These are phyloP conservation scores for Fraxinus nigra DNA, from an alignment of 305 asterid genomes.

Conservation along the genomic window DNA sequence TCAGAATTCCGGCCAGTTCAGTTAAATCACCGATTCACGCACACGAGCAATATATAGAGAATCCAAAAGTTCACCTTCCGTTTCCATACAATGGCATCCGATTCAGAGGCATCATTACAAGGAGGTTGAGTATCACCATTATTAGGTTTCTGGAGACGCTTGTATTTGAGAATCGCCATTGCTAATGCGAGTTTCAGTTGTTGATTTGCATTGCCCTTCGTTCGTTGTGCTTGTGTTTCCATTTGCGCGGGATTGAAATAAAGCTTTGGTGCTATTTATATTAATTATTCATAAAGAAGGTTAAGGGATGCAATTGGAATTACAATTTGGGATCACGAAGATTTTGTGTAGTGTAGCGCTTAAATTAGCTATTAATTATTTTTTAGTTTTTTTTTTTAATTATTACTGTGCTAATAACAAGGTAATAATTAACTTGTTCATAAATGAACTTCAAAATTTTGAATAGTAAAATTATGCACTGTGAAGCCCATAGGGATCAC, in stretches of 20 bases:
- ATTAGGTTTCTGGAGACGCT: conserved; percentile 41
- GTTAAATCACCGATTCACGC: not conserved
- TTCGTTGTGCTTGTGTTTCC: conserved; percentile 23
- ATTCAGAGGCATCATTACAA: conserved; percentile 21
- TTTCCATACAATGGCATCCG: conserved; percentile 71
- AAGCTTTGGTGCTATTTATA: not conserved
- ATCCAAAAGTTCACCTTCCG: conserved; percentile 41
- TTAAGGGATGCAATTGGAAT: not conserved
- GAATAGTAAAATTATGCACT: not conserved
- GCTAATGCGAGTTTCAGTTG: conserved; percentile 64
- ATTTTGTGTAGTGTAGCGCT: not conserved
- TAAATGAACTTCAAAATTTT: not conserved
- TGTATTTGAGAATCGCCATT: conserved; percentile 54
- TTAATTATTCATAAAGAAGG: not conserved
- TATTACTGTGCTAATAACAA: not conserved
- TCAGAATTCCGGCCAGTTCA: conserved; percentile 12
- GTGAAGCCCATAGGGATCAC: not conserved
- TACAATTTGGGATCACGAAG: not conserved
- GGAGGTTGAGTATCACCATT: conserved; percentile 24
- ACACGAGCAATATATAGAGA: not conserved
- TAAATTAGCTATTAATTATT: not conserved
- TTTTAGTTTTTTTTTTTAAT: not conserved
- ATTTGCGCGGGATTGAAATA: conserved; percentile 3
- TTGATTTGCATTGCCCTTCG: conserved; percentile 32
- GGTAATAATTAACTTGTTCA: not conserved